Evolutionary conservation across 2,329 filamentous ascomycete genomes (phyloP), one percentile per base, ranked within the genome.

Genomic region (Camillea tinctor): DNA sequence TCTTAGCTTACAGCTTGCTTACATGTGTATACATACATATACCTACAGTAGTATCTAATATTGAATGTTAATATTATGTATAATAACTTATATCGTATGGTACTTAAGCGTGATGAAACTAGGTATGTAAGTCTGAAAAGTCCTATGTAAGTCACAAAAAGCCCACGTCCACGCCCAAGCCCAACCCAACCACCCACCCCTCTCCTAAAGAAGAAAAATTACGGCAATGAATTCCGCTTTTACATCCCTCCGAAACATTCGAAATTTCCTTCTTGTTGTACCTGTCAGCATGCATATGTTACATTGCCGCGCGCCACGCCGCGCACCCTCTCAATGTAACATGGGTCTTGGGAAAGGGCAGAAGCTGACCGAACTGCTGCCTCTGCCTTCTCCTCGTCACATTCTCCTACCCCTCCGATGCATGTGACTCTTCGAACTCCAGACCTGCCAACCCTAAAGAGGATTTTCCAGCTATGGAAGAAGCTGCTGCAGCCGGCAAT

Each of bases 401-500:
- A 3, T 11, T 22, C 23, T 11, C 6, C 24, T 51, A 51, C 54
- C 54, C 48, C 54, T 50, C 48, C 23, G 36, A 26, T 44, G 23
- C 58, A 65, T 59, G 63, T 62, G 55, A 65, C 58, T 49, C 53
- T 24, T 30, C 50, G 52, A 49, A 55, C 49, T 56, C 49, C 49
- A 50, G 49, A 50, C 56, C 55, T 20, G 49, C 53, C 56, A 49
- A 67, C 66, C 63, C 57, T 54, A 66, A 62, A 63, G n/a, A n/a
- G 56, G 55, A 60, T 62, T 64, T 30, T 30, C 26, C 63, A 57
- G 64, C 62, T 56, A 67, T 67, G 65, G 65, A 67, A 66, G 65
- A 67, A 66, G 65, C 65, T 64, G 65, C 65, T 60, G 62, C 62
- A 24, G 54, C 64, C 59, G 65, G 65, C 60, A 65, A 67, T 59